Evolutionary conservation across 208 protist species (phyloP), one percentile per base, ranked within the genome.

Genomic region (Strigomonas culicis): DNA sequence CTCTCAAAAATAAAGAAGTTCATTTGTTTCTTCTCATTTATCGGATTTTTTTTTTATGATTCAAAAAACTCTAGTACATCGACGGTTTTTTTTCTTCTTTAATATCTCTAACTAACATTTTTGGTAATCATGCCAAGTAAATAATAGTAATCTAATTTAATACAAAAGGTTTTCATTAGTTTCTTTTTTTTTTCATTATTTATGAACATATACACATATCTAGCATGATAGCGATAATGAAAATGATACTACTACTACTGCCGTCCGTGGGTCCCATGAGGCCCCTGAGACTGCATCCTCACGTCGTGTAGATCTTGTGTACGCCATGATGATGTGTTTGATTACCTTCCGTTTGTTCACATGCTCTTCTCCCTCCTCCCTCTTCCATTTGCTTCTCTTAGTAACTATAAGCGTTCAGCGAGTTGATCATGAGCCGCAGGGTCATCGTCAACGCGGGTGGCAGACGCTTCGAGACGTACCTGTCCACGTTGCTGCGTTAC

Each of bases 361-460:
- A 24, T 43, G 22, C n/a, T 22, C 7, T 27, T 36, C 24, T 19
- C 41, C 31, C 22, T 58, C 21, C 61, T 57, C 24, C 43, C 44
- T 75, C 52, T 66, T 31, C 43, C 25, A 27, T 53, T 51, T 59
- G 4, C 64, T 67, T 65, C 46, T 56, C 44, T 63, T 43, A 27
- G 6, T 43, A 36, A 28, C n/a, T n/a, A n/a, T n/a, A n/a, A n/a
- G n/a, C n/a, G n/a, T n/a, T n/a, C 1, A 43, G 0, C 31, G 51
- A 36, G 1, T 19, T 39, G 1, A 60, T 55, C 11, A 61, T 63
- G 30, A 76, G 63, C 27, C 69, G 59, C 0, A 69, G 86, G 24
- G 70, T 87, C 11, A 74, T 64, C 24, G 64, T 95, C 36, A 92
- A 92, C 64, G 88, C 86, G 2, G 86, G 88, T 28, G 88, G 88